These are phyloP conservation scores for Brasenia schreberi DNA, from an alignment of 164 flowering plant genomes.

Conservation along the genomic window DNA sequence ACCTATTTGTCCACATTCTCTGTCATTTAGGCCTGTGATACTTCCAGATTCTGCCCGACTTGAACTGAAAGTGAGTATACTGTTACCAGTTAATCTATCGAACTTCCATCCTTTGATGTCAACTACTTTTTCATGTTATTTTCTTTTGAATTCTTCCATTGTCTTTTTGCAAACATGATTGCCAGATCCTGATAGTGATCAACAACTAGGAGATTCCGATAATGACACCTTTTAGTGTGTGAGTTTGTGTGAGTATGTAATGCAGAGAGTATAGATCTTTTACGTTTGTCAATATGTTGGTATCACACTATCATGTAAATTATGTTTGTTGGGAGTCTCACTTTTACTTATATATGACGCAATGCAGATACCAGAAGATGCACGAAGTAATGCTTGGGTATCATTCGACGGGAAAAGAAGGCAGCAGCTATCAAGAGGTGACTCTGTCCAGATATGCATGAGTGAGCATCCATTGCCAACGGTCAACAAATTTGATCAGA, in stretches of 20 bases:
- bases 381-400: slow-evolving; percentile 97
- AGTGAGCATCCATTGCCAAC: slow-evolving; percentile 97
- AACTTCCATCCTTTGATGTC: not conserved
- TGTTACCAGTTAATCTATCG: not conserved
- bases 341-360: not conserved
- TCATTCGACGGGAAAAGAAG: slow-evolving; percentile 99
- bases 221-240: too few species aligned
- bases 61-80: slow-evolving; percentile 66
- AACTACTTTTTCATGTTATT: not conserved
- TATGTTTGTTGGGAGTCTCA: not conserved
- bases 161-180: not conserved
- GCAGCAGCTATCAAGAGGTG: slow-evolving; percentile 91
- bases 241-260: too few species aligned
- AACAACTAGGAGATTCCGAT: too few species aligned
- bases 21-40: slow-evolving; percentile 96
- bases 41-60: slow-evolving; percentile 97
- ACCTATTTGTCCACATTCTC: slow-evolving; percentile 97
- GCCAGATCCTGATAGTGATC: not conserved
- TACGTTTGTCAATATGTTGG: too few species aligned
- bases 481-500: slow-evolving; percentile 90
- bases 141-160: not conserved
- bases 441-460: slow-evolving; percentile 78
- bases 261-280: too few species aligned
- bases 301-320: too few species aligned
- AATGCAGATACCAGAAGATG: slow-evolving; percentile 76